Evolutionary conservation across 768 basidiomycete species (phyloP), one percentile per base, ranked within the genome.

Genomic region (Hygrocybe punicea): DNA sequence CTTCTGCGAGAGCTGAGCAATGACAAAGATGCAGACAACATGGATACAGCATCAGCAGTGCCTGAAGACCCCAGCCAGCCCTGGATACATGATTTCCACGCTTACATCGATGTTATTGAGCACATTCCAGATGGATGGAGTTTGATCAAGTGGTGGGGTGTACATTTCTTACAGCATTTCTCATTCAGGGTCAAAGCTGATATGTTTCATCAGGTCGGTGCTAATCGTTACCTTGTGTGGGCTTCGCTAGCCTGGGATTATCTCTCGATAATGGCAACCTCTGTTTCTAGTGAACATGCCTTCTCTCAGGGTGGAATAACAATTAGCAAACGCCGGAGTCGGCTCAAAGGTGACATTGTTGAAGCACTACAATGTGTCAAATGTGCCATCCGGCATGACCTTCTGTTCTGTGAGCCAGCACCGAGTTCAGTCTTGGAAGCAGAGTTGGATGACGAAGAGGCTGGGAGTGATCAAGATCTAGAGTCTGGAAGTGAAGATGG

Each of bases 301-400:
- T 78, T 79, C 59, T 78, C 71, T 1, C 62, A 66, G 2, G 75
- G 68, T 10, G 73, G 75, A 6, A 74, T 77, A 25, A 77, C 76
- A 0, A 68, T 76, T 42, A 67, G 59, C 11, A 74, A 74, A 55
- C 67, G 61, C 19, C 64, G 66, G 4, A 75, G 71, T 54, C 59
- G 66, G 6, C 65, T 75, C 37, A 70, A 73, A 51, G 68, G 58
- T 17, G 70, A 76, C 60, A 66, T 74, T 53, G 66, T 75, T 6
- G 68, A 75, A 55, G 72, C 71, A 2, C 42, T 72, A 23, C 69
- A 75, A 54, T 67, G 58, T 39, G 51, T 72, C 13, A 70, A 70
- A 51, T 70, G 68, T 50, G 35, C 64, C 7, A 58, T 63, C 42
- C 46, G 62, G n/a, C n/a, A n/a, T n/a, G n/a, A n/a, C n/a, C n/a